Conservation (phyloP, 1,284 basidiomycete genomes). For the Anthracocystis walkeri region DNA sequence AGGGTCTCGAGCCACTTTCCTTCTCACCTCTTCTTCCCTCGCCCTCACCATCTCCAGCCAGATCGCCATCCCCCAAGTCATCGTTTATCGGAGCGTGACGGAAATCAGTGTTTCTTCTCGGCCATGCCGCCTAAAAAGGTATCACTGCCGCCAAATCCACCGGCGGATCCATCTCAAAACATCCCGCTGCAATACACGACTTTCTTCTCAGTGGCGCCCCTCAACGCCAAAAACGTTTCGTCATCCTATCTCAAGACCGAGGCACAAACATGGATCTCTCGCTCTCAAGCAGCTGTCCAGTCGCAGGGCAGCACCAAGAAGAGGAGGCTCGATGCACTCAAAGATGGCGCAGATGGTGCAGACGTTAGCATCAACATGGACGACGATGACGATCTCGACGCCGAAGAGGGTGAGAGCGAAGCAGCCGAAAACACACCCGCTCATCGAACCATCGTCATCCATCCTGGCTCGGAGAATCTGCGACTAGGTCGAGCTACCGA, state of each 20-base stretch:
- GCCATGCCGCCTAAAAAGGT: conserved; percentile 59
- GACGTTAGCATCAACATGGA: conserved; percentile 39
- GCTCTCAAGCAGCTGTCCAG: conserved; percentile 37
- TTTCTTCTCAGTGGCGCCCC: conserved; percentile 62
- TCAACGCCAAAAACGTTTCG: conserved; percentile 67
- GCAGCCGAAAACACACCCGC: conserved; percentile 45
- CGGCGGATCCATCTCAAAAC: conserved; percentile 55
- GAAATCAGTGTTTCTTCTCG: background rate
- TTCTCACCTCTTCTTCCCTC: background rate
- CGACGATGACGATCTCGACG: conserved; percentile 41
- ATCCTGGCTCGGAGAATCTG: conserved; percentile 88
- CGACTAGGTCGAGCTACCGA: conserved; percentile 92
- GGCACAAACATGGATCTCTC: conserved; percentile 63
- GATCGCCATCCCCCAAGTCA: background rate
- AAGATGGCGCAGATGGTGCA: conserved; percentile 19
- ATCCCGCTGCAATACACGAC: conserved; percentile 61
- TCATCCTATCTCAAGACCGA: conserved; percentile 68
- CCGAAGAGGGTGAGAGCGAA: conserved; percentile 42
- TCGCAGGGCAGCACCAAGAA: conserved; percentile 31
- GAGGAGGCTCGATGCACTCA: conserved; percentile 31
- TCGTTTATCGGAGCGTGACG: background rate
- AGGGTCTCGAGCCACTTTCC: conserved; percentile 8
- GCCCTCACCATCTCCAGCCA: background rate
- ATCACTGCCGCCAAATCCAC: conserved; percentile 55
- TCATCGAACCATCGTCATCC: conserved; percentile 79